Percentiles rank a stretch among this genome's conserved stretches.
These are phyloP conservation scores for Magnolia changhungtana DNA, from an alignment of 164 flowering plant species.

Conservation along the genomic window DNA sequence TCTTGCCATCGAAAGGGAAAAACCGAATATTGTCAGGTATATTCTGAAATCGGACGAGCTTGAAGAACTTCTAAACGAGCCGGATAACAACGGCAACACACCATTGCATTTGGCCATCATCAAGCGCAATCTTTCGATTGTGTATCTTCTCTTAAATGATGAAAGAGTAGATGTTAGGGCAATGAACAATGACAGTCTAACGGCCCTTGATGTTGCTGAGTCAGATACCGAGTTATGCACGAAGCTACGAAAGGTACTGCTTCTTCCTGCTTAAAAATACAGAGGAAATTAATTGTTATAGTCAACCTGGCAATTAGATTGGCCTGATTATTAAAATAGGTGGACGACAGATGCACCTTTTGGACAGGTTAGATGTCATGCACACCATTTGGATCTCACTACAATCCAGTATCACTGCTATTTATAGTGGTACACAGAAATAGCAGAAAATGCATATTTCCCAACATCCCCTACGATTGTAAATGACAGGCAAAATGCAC, in stretches of 20 bases:
- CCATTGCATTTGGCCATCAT: slow-evolving; percentile 10
- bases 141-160: neutral
- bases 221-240: neutral
- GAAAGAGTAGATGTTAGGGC: slow-evolving; percentile 1
- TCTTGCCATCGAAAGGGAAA: slow-evolving; percentile 1
- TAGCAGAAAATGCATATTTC: no score
- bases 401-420: no score
- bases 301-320: no score
- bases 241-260: slow-evolving; percentile 8
- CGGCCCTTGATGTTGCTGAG: slow-evolving; percentile 10
- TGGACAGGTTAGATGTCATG: no score
- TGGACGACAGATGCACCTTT: no score
- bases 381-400: no score
- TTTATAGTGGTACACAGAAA: no score
- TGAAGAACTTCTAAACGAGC: slow-evolving; percentile 5
- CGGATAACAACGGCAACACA: slow-evolving; percentile 7
- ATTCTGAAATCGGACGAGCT: neutral
- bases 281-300: no score
- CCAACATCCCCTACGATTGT: no score
- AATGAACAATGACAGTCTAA: neutral
- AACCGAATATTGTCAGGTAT: neutral
- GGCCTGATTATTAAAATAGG: no score
- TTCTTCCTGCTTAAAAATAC: no score
- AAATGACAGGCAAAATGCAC: no score
- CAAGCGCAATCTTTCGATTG: neutral